Base-by-base conservation (phyloP, 345 rosid species). In the Mercurialis annua region DNA sequence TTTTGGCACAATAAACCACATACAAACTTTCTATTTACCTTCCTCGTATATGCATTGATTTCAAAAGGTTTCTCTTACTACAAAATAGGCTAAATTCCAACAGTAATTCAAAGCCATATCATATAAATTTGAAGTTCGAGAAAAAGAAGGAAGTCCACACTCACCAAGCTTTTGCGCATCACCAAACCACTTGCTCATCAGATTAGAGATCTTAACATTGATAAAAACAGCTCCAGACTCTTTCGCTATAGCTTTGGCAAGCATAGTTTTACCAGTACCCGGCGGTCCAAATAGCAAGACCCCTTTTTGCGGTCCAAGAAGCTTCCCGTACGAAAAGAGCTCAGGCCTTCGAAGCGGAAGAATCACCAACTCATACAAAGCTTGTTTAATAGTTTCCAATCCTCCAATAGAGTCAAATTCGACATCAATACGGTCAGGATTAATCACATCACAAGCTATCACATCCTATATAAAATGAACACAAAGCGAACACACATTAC, bases 151-250 rank as follows among this genome's bases (percentile, higher is more conserved):
- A 59, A 17, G 12, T 42, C 12, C 61, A 71, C 8, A 79, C 94
- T 77, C 77, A 93, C 98, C 99, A 52, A 94, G 97, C 83, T 94
- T 94, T 78, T 89, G 99, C 53, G 98, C 96, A 85, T 91, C 99
- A 67, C 98, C 98, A 83, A 94, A 91, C 99, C 98, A 89, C 75
- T 91, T 89, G 96, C 98, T 91, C 99, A 89, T 91, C 15, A 94
- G 79, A 81, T 89, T 89, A 0, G 98, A 87, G 55, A 94, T 78
- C 83, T 85, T 79, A 27, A 94, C 97, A 71, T 94, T 94, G 30
- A 91, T 94, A 66, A 91, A 94, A 73, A 94, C 96, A 76, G 98
- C 98, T 68, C 98, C 95, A 11, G 97, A 94, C 66, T 94, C 99
- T 80, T 82, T 94, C 10, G 98, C 97, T 73, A 94, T 91, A 65